phyloP scores from a whole-genome alignment of 2,329 filamentous ascomycete species.

The Dactylellina cionopaga region DNA sequence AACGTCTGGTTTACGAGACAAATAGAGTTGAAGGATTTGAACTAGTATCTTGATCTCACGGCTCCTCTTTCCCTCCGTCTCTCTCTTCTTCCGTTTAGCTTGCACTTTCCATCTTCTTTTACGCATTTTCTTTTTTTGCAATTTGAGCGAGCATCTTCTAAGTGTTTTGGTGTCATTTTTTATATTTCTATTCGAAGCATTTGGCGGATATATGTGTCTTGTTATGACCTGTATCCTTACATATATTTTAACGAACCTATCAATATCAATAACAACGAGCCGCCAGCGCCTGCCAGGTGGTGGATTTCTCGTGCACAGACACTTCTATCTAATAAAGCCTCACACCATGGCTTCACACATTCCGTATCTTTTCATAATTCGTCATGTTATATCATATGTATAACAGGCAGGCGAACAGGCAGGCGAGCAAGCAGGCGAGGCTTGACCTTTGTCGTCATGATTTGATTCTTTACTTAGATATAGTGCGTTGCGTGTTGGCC shows the following conservation, averaged over 20 bases:
- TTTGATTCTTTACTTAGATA: too few relatives aligned
- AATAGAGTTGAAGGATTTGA: too few relatives aligned
- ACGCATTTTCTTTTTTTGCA: background rate
- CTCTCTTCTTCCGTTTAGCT: background rate
- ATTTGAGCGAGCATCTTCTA: conserved; percentile 31
- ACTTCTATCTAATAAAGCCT: too few relatives aligned
- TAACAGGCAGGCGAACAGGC: too few relatives aligned
- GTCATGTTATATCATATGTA: too few relatives aligned
- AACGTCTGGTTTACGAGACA: background rate
- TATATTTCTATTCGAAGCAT: background rate
- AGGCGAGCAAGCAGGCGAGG: too few relatives aligned
- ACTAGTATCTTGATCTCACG: too few relatives aligned
- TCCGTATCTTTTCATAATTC: too few relatives aligned
- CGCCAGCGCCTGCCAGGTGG: background rate
- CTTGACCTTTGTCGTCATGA: background rate
- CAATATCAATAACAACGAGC: background rate
- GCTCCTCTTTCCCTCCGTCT: too few relatives aligned
- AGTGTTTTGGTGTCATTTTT: background rate
- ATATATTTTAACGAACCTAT: too few relatives aligned
- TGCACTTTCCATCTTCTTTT: background rate
- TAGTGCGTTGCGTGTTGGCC: conserved; percentile 13
- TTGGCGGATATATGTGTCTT: background rate
- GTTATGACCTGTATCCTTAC: too few relatives aligned
- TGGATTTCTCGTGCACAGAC: background rate
- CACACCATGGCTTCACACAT: too few relatives aligned